A percentile compares a stretch with the other conserved stretches of the same genome.
Conservation (phyloP, 2,329 filamentous ascomycete genomes). For the Fusarium sacchari region DNA sequence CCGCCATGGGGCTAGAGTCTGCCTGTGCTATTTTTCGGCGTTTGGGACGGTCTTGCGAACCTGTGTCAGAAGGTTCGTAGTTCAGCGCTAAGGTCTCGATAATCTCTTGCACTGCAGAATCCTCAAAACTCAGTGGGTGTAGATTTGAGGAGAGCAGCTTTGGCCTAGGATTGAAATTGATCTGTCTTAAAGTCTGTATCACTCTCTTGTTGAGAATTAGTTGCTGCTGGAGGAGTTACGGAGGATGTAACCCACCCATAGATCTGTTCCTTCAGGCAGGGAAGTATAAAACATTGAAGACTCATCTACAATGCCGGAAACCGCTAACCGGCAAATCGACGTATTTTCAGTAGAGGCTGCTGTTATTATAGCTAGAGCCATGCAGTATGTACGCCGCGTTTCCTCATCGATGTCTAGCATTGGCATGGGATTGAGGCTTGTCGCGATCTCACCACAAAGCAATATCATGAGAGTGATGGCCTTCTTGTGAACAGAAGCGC, state of each 20-base stretch:
- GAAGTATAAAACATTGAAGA: slow-evolving; percentile 50
- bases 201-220: slow-evolving; percentile 45
- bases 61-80: slow-evolving; percentile 40
- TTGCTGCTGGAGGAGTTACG: background rate
- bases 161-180: slow-evolving; percentile 31
- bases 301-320: slow-evolving; percentile 56
- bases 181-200: slow-evolving; percentile 44
- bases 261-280: slow-evolving; percentile 51
- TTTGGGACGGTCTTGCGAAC: slow-evolving; percentile 40
- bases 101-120: slow-evolving; percentile 42
- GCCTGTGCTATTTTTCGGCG: slow-evolving; percentile 42
- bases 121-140: slow-evolving; percentile 46
- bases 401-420: slow-evolving; percentile 42
- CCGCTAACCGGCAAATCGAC: slow-evolving; percentile 52
- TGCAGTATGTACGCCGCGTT: slow-evolving; percentile 50
- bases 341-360: slow-evolving; percentile 48
- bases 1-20: slow-evolving; percentile 31
- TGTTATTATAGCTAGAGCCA: slow-evolving; percentile 52
- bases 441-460: slow-evolving; percentile 55
- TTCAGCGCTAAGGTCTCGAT: slow-evolving; percentile 45
- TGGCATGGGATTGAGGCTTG: slow-evolving; percentile 46
- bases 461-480: slow-evolving; percentile 52
- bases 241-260: slow-evolving; percentile 51
- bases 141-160: slow-evolving; percentile 37
- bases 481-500: slow-evolving; percentile 48